Evolutionary conservation across 1,139 yeast genomes (phyloP), one percentile per base, ranked within the genome.

Genomic region (Hansenula lynferdii): DNA sequence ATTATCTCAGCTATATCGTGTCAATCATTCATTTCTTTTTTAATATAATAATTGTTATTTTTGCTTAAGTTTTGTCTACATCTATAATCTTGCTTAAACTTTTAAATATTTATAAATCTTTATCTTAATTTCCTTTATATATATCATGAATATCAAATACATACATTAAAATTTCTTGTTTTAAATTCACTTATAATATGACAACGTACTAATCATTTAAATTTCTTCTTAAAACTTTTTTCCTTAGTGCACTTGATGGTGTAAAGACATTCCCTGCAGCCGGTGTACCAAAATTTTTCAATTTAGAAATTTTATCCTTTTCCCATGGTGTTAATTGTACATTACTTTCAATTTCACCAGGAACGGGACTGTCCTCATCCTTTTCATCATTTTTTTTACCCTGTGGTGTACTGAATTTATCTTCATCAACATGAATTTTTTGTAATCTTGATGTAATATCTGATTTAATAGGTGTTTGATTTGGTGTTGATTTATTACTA

Each of bases 261-360:
- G 41, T 39, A 16, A 26, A 26, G 16, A 9, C 12, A 21, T 10
- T 8, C 2, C 34, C 34, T 22, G 18, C 20, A 12, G 18, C 22
- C n/a, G 38, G 33, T 4, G 29, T 29, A 8, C 18, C 20, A 8
- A 17, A 9, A 17, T 30, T 23, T 16, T 11, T 28, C 8, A 26
- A n/a, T 17, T 27, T 37, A 6, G 35, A 24, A 9, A 40, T 14
- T 27, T 35, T 38, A 30, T 40, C 42, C 9, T 27, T 34, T 33
- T 44, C 48, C 48, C 48, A 44, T 11, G 48, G 48, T 22, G 48
- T 44, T 35, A 44, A 14, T 10, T 25, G 21, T 16, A 32, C n/a
- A 16, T 30, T 34, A 7, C 34, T 22, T 8, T 16, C n/a, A 2
- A n/a, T 8, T 15, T 43, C 47, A 24, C 47, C 47, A 11, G 44